phyloP scores from a whole-genome alignment of 2,329 filamentous ascomycete species.

The Diaporthe vexans region DNA sequence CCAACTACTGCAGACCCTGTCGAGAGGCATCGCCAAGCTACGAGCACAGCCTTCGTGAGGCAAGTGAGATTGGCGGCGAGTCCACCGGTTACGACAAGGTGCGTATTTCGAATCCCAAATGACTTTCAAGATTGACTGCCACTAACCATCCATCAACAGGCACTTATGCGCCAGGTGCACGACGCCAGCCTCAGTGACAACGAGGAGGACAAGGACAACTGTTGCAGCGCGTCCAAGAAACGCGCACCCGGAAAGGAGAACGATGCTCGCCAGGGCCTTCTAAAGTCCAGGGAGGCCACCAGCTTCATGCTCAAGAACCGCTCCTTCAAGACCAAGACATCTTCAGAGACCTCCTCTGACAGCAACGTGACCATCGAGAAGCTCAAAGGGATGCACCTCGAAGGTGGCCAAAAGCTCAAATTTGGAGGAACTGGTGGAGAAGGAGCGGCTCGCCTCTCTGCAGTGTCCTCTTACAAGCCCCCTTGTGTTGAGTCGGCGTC shows the following conservation, averaged over 20 bases:
- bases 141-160: slow-evolving; percentile 6
- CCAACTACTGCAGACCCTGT: slow-evolving; percentile 42
- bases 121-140: neutral
- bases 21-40: slow-evolving; percentile 37
- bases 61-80: slow-evolving; percentile 39
- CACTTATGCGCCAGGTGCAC: slow-evolving; percentile 39
- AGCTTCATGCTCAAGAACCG: slow-evolving; percentile 38
- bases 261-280: slow-evolving; percentile 15
- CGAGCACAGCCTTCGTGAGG: slow-evolving; percentile 37
- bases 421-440: neutral
- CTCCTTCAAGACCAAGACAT: slow-evolving; percentile 34
- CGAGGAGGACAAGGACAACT: slow-evolving; percentile 35
- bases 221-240: neutral
- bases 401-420: slow-evolving; percentile 20
- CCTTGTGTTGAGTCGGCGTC: slow-evolving; percentile 29
- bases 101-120: neutral
- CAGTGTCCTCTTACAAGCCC: slow-evolving; percentile 20
- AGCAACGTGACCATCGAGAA: slow-evolving; percentile 15
- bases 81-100: slow-evolving; percentile 30
- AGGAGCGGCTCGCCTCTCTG: slow-evolving; percentile 30
- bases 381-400: slow-evolving; percentile 31
- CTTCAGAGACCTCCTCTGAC: slow-evolving; percentile 34
- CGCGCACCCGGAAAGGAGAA: slow-evolving; percentile 38
- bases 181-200: slow-evolving; percentile 40
- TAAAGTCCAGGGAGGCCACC: slow-evolving; percentile 31